These are phyloP conservation scores for Tephrocybe sp. DNA, from an alignment of 768 basidiomycete species.

Conservation along the genomic window DNA sequence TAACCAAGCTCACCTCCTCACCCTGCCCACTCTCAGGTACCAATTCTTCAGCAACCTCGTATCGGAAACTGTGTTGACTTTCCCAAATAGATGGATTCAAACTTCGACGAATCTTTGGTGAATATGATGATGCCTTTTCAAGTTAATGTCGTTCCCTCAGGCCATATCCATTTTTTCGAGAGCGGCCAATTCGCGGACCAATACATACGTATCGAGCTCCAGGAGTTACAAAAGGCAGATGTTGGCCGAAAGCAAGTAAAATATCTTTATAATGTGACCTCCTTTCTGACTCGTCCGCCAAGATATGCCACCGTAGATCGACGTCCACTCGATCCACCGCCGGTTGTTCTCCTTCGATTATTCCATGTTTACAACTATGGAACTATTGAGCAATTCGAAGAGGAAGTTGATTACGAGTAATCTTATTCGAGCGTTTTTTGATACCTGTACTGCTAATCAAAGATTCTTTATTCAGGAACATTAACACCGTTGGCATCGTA, in stretches of 20 bases:
- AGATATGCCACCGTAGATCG: slow-evolving; percentile 65
- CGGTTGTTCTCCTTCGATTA: slow-evolving; percentile 50
- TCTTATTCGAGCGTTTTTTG: slow-evolving; percentile 6
- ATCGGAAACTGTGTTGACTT: too few relatives aligned
- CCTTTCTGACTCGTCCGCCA: slow-evolving; percentile 4
- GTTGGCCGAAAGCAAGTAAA: slow-evolving; percentile 60
- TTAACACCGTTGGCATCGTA: slow-evolving; percentile 58
- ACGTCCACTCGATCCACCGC: slow-evolving; percentile 70
- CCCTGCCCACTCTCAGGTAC: too few relatives aligned
- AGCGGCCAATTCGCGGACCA: slow-evolving; percentile 53
- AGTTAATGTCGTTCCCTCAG: not conserved
- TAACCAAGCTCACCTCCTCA: too few relatives aligned
- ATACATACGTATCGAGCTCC: slow-evolving; percentile 50
- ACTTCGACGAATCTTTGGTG: not conserved
- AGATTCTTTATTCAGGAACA: slow-evolving; percentile 35
- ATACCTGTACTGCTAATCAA: not conserved
- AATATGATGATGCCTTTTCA: not conserved
- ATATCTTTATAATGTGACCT: slow-evolving; percentile 4
- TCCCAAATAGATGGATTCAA: not conserved
- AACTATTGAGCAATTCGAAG: slow-evolving; percentile 38
- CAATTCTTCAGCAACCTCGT: too few relatives aligned
- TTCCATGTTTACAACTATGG: slow-evolving; percentile 45
- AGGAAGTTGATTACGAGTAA: slow-evolving; percentile 58
- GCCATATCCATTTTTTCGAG: slow-evolving; percentile 11
- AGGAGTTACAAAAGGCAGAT: slow-evolving; percentile 67